A percentile compares a stretch with the other conserved stretches of the same genome.
These are phyloP conservation scores for Areca catechu DNA, from an alignment of 176 grass and related monocot species.

Conservation along the genomic window DNA sequence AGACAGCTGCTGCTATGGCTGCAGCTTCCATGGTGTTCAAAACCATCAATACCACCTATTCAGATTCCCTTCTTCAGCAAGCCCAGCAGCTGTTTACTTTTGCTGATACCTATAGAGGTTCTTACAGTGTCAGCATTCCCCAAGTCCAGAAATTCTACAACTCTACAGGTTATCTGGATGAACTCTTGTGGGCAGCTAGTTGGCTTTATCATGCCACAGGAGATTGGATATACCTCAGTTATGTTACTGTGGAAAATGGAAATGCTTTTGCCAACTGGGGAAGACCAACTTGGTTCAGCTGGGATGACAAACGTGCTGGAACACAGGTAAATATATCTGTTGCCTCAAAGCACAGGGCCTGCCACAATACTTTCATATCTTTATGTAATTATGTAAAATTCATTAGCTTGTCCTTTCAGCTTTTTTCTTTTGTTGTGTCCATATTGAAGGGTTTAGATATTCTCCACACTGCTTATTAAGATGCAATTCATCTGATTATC, in stretches of 20 bases:
- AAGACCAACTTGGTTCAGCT: slow-evolving; percentile 96
- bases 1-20: slow-evolving; percentile 86
- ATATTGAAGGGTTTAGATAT: too few relatives aligned
- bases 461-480: too few relatives aligned
- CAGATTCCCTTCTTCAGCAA: slow-evolving; percentile 77
- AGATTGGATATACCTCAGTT: slow-evolving; percentile 83
- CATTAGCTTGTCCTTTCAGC: too few relatives aligned
- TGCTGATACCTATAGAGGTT: slow-evolving; percentile 65
- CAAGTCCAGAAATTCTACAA: slow-evolving; percentile 80
- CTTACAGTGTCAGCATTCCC: slow-evolving; percentile 55
- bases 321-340: slow-evolving; percentile 52
- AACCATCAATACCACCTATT: slow-evolving; percentile 57
- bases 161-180: slow-evolving; percentile 67
- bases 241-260: slow-evolving; percentile 82
- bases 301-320: slow-evolving; percentile 93
- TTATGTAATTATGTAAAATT: too few relatives aligned
- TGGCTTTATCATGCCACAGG: slow-evolving; percentile 99
- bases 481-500: too few relatives aligned
- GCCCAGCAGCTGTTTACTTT: slow-evolving; percentile 91
- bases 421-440: too few relatives aligned
- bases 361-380: too few relatives aligned
- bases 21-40: slow-evolving; percentile 92
- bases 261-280: slow-evolving; percentile 76
- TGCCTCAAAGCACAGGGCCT: too few relatives aligned
- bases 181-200: slow-evolving; percentile 89